Conservation (phyloP, 73 alveolate species). For the Effrenium voratum region DNA sequence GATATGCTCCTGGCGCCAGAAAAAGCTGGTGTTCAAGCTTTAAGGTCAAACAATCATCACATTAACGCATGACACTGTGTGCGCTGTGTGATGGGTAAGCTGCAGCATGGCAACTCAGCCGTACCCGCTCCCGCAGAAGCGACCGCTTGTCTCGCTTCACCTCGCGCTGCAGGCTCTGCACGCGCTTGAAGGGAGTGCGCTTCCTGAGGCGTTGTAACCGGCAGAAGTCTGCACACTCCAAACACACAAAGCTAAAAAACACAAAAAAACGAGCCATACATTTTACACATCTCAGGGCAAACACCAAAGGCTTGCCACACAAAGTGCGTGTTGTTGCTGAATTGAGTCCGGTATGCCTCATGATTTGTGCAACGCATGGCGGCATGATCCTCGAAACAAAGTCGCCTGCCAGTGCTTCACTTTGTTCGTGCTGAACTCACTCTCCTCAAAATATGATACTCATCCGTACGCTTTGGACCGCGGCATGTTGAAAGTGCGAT, state of each 20-base stretch:
- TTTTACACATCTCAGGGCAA: too few relatives aligned
- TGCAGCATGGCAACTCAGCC: not conserved
- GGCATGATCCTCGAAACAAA: too few relatives aligned
- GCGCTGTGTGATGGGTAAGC: not conserved
- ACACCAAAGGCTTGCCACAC: too few relatives aligned
- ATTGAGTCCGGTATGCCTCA: too few relatives aligned
- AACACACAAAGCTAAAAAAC: not conserved
- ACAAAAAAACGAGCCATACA: too few relatives aligned
- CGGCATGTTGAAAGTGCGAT: too few relatives aligned
- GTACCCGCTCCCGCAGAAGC: constrained; percentile 7
- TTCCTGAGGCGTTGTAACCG: not conserved
- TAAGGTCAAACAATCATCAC: not conserved
- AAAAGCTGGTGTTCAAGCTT: not conserved
- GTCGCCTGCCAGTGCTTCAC: too few relatives aligned
- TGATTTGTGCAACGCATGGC: too few relatives aligned
- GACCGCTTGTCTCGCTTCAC: constrained; percentile 23
- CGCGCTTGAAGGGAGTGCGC: constrained; percentile 83
- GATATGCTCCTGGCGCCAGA: constrained; percentile 38
- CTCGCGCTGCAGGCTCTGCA: constrained; percentile 47
- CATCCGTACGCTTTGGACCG: too few relatives aligned
- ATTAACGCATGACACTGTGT: not conserved
- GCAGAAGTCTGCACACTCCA: not conserved
- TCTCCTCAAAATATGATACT: too few relatives aligned
- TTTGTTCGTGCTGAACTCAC: too few relatives aligned
- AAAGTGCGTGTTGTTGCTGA: too few relatives aligned